A percentile compares a stretch with the other conserved stretches of the same genome.
These are phyloP conservation scores for Chlamydomonas schloesseri DNA, from an alignment of 139 green algal genomes.

Conservation along the genomic window DNA sequence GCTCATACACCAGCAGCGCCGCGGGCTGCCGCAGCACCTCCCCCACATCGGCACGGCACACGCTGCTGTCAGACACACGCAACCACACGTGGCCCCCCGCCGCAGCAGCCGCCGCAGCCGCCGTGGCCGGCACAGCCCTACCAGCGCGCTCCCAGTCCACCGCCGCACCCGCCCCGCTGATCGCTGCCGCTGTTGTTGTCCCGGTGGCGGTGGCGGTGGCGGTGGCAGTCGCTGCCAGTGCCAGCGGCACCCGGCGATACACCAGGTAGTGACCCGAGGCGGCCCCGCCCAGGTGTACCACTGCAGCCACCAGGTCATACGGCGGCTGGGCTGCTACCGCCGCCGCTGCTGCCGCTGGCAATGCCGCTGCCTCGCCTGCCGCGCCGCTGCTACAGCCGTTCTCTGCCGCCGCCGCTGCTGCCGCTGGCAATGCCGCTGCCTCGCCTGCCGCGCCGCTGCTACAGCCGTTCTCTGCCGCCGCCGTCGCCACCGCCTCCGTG, in stretches of 20 bases:
- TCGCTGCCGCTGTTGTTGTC: too few relatives aligned
- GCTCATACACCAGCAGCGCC: constrained; percentile 22
- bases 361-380: too few relatives aligned
- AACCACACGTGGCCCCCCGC: not conserved
- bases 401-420: too few relatives aligned
- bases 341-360: not conserved
- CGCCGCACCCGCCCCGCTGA: too few relatives aligned
- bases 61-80: constrained; percentile 17
- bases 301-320: not conserved
- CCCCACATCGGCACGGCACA: not conserved
- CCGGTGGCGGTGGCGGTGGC: too few relatives aligned
- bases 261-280: constrained; percentile 24
- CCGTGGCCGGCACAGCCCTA: too few relatives aligned
- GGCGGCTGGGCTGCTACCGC: not conserved
- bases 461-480: too few relatives aligned
- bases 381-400: too few relatives aligned
- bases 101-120: not conserved
- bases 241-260: not conserved
- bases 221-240: not conserved
- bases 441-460: too few relatives aligned
- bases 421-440: too few relatives aligned
- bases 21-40: constrained; percentile 11
- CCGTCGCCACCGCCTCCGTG: too few relatives aligned
- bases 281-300: constrained; percentile 2
- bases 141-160: too few relatives aligned